Conservation (phyloP, 2,329 filamentous ascomycete genomes). For the Aspergillus sergii region DNA sequence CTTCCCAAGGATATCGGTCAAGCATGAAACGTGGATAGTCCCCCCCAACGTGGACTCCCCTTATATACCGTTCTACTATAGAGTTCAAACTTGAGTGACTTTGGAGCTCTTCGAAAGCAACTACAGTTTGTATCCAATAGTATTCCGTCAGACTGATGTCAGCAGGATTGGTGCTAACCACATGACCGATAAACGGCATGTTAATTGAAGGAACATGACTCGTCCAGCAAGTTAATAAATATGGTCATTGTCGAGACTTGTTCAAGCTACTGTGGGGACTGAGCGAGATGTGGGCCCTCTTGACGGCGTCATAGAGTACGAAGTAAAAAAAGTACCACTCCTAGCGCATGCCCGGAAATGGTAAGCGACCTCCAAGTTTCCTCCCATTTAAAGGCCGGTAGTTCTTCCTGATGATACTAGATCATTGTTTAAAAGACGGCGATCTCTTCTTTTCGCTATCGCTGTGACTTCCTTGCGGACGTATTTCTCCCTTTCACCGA, state of each 20-base stretch:
- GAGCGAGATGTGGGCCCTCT: neutral
- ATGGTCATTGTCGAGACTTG: neutral
- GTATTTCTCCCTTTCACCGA: neutral
- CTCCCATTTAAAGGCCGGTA: neutral
- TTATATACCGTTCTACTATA: neutral
- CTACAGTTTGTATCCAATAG: neutral
- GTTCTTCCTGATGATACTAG: neutral
- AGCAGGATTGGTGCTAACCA: neutral
- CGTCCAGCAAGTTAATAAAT: neutral
- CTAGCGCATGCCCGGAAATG: neutral
- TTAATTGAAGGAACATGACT: neutral
- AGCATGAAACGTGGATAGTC: neutral
- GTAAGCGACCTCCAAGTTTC: neutral
- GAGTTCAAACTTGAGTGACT: neutral
- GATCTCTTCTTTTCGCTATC: neutral
- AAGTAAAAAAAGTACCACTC: neutral
- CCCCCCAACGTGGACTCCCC: neutral
- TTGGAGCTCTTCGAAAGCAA: neutral
- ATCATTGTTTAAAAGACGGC: neutral
- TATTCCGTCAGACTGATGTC: constrained; percentile 9
- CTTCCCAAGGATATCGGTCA: neutral
- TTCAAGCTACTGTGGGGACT: constrained; percentile 1
- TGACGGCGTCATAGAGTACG: neutral
- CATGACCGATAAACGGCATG: neutral
- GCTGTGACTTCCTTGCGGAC: neutral